Evolutionary conservation across 1,139 yeast species (phyloP).

Genomic region (Protomyces lactucae-debilis): DNA sequence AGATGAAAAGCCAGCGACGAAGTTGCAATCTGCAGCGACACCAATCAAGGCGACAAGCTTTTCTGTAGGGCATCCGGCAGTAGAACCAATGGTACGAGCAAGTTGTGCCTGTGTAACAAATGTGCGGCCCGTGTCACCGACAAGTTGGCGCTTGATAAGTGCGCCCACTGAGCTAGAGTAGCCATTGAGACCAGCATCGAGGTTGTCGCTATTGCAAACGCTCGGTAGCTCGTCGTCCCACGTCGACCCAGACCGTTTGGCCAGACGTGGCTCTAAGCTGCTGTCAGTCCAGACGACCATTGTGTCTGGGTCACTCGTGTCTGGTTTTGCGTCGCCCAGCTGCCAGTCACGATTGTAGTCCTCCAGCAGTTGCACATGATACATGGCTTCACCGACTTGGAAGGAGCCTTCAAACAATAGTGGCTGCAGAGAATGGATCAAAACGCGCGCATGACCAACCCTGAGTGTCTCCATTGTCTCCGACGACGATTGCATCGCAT

Average conservation of each 20-base stretch:
- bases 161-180: background rate
- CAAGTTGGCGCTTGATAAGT: slow-evolving; percentile 13
- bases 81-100: slow-evolving; percentile 38
- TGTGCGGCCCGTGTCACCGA: slow-evolving; percentile 34
- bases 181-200: background rate
- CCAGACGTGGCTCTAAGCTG: slow-evolving; percentile 6
- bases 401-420: slow-evolving; percentile 30
- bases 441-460: slow-evolving; percentile 11
- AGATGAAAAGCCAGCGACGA: slow-evolving; percentile 37
- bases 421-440: slow-evolving; percentile 9
- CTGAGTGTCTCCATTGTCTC: background rate
- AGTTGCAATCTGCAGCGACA: slow-evolving; percentile 43
- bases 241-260: slow-evolving; percentile 1
- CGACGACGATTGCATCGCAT: background rate
- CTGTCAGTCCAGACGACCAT: slow-evolving; percentile 30
- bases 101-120: slow-evolving; percentile 37
- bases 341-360: slow-evolving; percentile 3
- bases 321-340: slow-evolving; percentile 3
- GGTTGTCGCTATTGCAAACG: background rate
- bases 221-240: background rate
- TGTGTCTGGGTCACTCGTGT: background rate
- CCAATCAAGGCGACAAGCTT: slow-evolving; percentile 41
- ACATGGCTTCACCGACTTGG: slow-evolving; percentile 18
- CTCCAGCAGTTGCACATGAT: slow-evolving; percentile 24
- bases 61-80: slow-evolving; percentile 40